Base-by-base conservation (phyloP, 1,284 basidiomycete genomes). In the Cerioporus squamosus region DNA sequence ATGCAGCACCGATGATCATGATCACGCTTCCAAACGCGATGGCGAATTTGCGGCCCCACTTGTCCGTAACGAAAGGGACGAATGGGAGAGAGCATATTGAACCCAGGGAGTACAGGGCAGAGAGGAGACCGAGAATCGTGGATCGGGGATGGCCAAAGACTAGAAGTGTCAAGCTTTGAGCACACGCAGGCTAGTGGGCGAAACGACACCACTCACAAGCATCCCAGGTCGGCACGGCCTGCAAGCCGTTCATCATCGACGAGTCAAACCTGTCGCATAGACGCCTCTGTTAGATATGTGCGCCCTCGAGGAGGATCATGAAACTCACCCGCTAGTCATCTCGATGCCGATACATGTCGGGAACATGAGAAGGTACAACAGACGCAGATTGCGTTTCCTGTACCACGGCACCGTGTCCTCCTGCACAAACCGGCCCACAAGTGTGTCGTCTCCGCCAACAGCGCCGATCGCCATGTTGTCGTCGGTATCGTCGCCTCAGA, bases 51-150 rank as follows among this genome's bases (percentile, higher is more conserved):
- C 88, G 86, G 48, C 88, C 88, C 49, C 88, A 67, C 47, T 81
- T 80, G 65, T 90, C 88, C 29, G 87, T 80, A 22, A 88, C 62
- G 65, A 85, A 86, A 0, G 88, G 87, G 0, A 86, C 80, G 67
- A 89, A 81, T 5, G 86, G 87, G 64, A 84, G 85, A 3, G 80
- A 79, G 10, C 76, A 65, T 40, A 85, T 80, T 0, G 83, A 82
- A 1, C 83, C 83, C 5, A 84, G 77, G 9, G 81, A 83, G 62
- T 84, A 83, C 59, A 82, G 78, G 0, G 82, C 77, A 3, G 80
- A 81, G 71, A 84, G 81, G 5, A 83, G 69, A 22, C 82, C 82
- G 7, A 84, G 75, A 9, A 81, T 73, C 2, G 79, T 75, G 5
- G 79, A 81, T n/a, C 79, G 73, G 17, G 83, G 83, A 29, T 75